These are phyloP conservation scores for Paramecium sonneborni DNA, from an alignment of 73 alveolate species.

Conservation along the genomic window DNA sequence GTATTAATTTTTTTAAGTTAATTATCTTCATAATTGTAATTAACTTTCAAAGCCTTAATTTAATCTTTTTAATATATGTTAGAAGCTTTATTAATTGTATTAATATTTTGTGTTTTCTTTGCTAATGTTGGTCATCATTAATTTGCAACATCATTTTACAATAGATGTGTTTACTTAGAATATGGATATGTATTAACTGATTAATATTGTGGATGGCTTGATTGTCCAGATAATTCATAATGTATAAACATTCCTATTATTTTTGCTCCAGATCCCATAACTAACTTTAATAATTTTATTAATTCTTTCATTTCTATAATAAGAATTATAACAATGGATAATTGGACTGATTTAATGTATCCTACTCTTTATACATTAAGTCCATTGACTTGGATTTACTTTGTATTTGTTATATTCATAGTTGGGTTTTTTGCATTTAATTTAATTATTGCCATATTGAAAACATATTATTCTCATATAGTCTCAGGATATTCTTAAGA, in stretches of 20 bases:
- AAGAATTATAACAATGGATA: conserved; percentile 7
- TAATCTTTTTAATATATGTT: neutral
- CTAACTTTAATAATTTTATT: conserved; percentile 1
- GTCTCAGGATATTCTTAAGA: neutral
- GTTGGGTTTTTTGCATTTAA: conserved; percentile 29
- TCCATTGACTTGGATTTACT: neutral
- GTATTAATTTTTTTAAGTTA: neutral
- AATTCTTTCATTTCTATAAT: neutral
- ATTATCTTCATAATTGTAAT: neutral
- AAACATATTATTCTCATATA: conserved; percentile 25
- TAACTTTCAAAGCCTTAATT: neutral
- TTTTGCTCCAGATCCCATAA: neutral
- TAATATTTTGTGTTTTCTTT: neutral
- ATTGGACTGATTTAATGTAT: conserved; percentile 49
- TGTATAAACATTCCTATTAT: neutral
- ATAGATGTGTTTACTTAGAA: neutral
- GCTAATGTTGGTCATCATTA: neutral
- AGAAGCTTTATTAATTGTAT: conserved; percentile 19
- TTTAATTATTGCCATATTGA: conserved; percentile 36
- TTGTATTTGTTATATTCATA: conserved; percentile 18
- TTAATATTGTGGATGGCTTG: neutral
- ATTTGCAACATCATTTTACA: neutral
- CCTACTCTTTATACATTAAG: neutral
- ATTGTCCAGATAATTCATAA: neutral
- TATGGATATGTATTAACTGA: neutral